These are phyloP conservation scores for Sporothrix inflata DNA, from an alignment of 2,329 filamentous ascomycete species.

Conservation along the genomic window DNA sequence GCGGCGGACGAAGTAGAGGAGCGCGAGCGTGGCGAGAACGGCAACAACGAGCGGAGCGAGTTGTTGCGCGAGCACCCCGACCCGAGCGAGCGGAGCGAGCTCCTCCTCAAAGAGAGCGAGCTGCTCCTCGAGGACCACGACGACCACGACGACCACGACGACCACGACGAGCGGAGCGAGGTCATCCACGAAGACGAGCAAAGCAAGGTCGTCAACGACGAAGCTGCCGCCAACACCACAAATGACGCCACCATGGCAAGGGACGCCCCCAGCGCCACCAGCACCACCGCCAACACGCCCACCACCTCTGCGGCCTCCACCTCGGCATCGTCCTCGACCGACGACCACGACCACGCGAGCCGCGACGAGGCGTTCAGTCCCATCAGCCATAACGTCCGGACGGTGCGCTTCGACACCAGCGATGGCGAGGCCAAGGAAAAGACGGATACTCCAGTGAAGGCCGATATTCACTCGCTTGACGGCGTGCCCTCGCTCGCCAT, in stretches of 20 bases:
- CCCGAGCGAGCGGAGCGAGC: not conserved
- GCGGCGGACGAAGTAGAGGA: slow-evolving; percentile 65
- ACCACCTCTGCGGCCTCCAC: not conserved
- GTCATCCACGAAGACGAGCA: no score
- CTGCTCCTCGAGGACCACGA: not conserved
- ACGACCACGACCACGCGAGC: not conserved
- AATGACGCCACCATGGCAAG: no score
- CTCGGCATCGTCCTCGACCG: not conserved
- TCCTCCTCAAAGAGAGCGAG: not conserved
- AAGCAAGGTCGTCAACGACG: not conserved
- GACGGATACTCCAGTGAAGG: no score
- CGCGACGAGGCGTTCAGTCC: slow-evolving; percentile 27
- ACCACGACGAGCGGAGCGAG: no score
- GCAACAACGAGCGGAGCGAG: not conserved
- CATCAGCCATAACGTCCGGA: slow-evolving; percentile 18
- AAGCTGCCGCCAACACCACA: not conserved
- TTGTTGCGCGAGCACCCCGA: not conserved
- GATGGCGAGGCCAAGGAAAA: not conserved
- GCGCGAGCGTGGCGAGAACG: slow-evolving; percentile 31
- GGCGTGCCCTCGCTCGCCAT: not conserved
- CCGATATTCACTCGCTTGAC: not conserved
- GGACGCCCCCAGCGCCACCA: not conserved
- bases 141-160: not conserved
- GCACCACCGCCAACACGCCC: not conserved
- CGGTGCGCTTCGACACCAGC: slow-evolving; percentile 25